Evolutionary conservation across 106 monocot genomes (phyloP), one percentile per base, ranked within the genome.

Genomic region (Acanthochlamys bracteata): DNA sequence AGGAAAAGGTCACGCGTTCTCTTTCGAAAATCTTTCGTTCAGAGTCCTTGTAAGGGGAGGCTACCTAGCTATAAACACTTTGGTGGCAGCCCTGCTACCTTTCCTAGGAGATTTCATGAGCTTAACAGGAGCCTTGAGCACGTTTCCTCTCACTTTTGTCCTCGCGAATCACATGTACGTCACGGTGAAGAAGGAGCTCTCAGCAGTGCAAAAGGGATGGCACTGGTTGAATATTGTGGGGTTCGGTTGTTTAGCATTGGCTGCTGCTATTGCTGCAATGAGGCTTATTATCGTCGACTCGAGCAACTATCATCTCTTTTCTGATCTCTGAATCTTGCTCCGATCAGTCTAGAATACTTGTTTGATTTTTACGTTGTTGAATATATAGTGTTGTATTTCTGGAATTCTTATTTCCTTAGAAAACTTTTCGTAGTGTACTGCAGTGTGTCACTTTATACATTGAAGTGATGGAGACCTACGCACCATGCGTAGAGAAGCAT

Each of bases 31-130:
- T 61, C 13, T 91, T 2, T 70, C 71, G 12, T 98, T 98, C 53
- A 80, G 96, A 42, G 68, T 98, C 11, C 7, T 69, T 6, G 88
- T 91, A 9, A 69, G 96, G 73, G 96, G 91, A 47, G 86, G 87
- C 59, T 90, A 91, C 60, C 78, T 98, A 11, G 71, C 79, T 0
- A 21, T 98, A 45, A 98, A 83, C 80, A 98, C 96, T 7, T 27
- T 85, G 8, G 79, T 98, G 16, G 82, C 96, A 0, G 90, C 96
- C 4, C 53, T 85, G 39, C 80, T 98, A 3, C 96, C 96, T 25
- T 98, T 98, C 43, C 75, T 98, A 0, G 91, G 91, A 27, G 96
- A 98, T 55, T 91, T 98, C 75, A 91, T 98, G 91, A 98, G 88
- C 78, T 65, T 98, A 54, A 90, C 88, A 0, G 96, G 96, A 0